These are phyloP conservation scores for Aspergillus cristatus DNA, from an alignment of 495 filamentous ascomycete species.

Conservation along the genomic window DNA sequence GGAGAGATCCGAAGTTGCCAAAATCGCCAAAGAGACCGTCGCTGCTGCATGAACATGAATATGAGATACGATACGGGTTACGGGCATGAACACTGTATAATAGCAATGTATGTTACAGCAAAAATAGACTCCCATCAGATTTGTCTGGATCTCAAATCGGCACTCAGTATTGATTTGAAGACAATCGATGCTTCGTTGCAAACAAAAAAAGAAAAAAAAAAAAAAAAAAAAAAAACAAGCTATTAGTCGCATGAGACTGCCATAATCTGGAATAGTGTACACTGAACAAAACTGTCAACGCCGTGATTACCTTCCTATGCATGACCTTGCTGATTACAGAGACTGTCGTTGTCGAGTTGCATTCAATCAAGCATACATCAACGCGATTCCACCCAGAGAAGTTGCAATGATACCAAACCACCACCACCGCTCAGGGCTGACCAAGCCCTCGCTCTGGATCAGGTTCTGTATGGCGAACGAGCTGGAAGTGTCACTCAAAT, in stretches of 20 bases:
- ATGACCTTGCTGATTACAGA: too few relatives aligned
- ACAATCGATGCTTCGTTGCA: too few relatives aligned
- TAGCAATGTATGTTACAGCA: conserved; percentile 8
- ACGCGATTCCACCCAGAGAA: conserved; percentile 42
- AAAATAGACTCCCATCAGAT: too few relatives aligned
- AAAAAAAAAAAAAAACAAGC: too few relatives aligned
- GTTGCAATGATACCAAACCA: conserved; percentile 64
- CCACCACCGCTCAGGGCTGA: conserved; percentile 53
- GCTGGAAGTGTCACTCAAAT: conserved; percentile 12
- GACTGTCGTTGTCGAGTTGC: too few relatives aligned
- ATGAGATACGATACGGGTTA: too few relatives aligned
- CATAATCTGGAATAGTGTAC: too few relatives aligned
- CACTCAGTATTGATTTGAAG: too few relatives aligned
- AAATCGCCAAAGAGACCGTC: conserved; percentile 34
- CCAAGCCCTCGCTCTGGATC: conserved; percentile 32
- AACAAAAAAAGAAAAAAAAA: too few relatives aligned
- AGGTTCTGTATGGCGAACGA: conserved; percentile 35
- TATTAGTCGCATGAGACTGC: too few relatives aligned
- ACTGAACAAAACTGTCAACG: too few relatives aligned
- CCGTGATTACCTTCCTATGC: too few relatives aligned
- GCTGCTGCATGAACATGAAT: conserved; percentile 8
- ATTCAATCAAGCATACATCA: conserved; percentile 28
- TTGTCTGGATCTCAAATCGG: neutral
- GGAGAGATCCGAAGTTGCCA: conserved; percentile 39
- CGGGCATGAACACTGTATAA: conserved; percentile 7